A percentile compares a stretch with the other conserved stretches of the same genome.
Evolutionary conservation across 805 yeast genomes (phyloP).

Genomic region (Limtongia smithiae): DNA sequence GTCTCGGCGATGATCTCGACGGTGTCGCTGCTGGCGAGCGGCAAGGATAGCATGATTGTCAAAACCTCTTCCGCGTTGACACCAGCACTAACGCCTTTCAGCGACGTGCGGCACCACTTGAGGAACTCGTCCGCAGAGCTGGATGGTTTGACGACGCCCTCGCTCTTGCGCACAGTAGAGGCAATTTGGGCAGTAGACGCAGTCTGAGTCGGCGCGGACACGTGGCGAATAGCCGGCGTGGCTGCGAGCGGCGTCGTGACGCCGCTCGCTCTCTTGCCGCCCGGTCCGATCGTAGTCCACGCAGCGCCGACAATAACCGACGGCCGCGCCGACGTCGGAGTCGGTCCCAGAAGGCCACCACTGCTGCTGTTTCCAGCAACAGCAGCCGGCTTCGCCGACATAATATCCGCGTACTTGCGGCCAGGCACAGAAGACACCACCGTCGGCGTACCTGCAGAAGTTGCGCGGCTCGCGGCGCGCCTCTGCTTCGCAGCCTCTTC

Average conservation of each 20-base stretch:
- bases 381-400: constrained; percentile 4
- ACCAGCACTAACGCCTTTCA: constrained; percentile 59
- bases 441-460: constrained; percentile 8
- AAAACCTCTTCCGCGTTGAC: constrained; percentile 71
- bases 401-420: constrained; percentile 19
- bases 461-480: constrained; percentile 13
- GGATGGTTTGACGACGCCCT: constrained; percentile 11
- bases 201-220: constrained; percentile 1
- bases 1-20: constrained; percentile 88
- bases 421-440: constrained; percentile 17
- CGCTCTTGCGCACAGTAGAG: constrained; percentile 1
- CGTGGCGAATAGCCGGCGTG: constrained; percentile 2
- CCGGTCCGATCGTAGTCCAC: constrained; percentile 49
- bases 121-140: constrained; percentile 38
- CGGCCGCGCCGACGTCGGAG: constrained; percentile 14
- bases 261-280: constrained; percentile 60
- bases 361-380: no score
- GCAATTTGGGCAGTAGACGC: constrained; percentile 3
- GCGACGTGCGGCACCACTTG: constrained; percentile 40
- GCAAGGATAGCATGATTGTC: constrained; percentile 74
- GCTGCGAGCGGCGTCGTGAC: constrained; percentile 3
- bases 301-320: constrained; percentile 19
- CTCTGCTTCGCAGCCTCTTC: constrained; percentile 35
- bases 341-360: no score
- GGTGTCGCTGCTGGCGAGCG: constrained; percentile 62